Base-by-base conservation (phyloP, 148 eudicot genomes). In the Simmondsia chinensis region DNA sequence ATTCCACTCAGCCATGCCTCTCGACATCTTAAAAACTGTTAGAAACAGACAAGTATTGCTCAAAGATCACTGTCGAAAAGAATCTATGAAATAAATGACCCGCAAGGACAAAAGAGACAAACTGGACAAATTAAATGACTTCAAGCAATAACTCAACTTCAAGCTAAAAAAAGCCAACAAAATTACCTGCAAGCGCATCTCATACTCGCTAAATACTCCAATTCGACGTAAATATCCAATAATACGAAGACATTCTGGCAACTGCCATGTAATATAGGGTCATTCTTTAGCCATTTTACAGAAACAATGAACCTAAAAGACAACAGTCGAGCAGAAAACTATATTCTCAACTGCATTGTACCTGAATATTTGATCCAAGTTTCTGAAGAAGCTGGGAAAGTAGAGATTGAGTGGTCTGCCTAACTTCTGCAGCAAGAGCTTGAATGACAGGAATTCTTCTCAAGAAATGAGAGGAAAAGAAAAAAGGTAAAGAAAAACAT, bases 161-260 rank as follows among this genome's bases (percentile, higher is more conserved):
- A 32, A 41, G 40, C 46, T 16, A 5, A 18, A 3, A 11, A 46
- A 18, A 46, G 8, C 34, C 8, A 58, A 20, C 8, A 23, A 32
- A 12, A 54, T 61, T 61, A 89, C 97, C 95, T 89, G 95, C 58
- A 84, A 69, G 43, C 95, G 97, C 85, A 89, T 81, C 64, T 89
- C 97, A 71, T 89, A 84, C 63, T 89, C 93, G 23, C 70, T 81
- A 46, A 78, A 89, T 50, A 78, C 88, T 70, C 93, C 97, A 52
- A 84, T 81, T 55, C 95, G 79, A 42, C 97, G 97, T 63, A 89
- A 57, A 66, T 84, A 89, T 69, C 97, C 95, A 56, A 89, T 89
- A 28, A 89, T 89, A 41, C 95, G 93, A 33, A 89, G 82, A 71
- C 97, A 89, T 58, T 89, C 97, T 55, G 97, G 93, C 71, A 89